Evolutionary conservation across 768 basidiomycete species (phyloP), one percentile per base, ranked within the genome.

Genomic region (Agaricus blazei): DNA sequence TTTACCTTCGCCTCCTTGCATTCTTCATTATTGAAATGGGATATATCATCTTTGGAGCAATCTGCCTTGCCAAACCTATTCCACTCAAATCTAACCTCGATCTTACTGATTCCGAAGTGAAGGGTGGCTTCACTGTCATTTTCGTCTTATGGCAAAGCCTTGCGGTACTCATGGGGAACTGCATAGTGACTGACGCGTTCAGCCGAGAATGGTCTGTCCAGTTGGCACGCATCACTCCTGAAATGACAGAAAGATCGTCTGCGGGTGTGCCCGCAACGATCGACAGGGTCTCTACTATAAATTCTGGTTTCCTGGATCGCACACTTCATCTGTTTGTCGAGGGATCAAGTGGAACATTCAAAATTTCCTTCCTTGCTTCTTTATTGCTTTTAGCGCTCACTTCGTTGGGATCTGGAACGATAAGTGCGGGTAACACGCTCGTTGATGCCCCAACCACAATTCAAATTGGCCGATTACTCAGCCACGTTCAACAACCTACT

Each of bases 121-220:
- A 47, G 23, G 44, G 52, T n/a, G 52, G 52, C 43, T 53, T 53
- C 52, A 53, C 52, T 3, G 52, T 47, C 52, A 53, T 53, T 15
- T 53, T 53, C 45, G 47, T 53, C 43, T 4, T 53, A 12, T 53
- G 52, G 43, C 52, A 47, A n/a, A 38, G 23, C n/a, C 12, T 53
- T 15, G 52, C 52, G 7, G 28, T 53, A 34, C 37, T 47, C 19
- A 44, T 44, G 37, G 52, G 52, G 2, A 34, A 36, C 15, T 26
- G 40, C 15, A 45, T 53, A 23, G 40, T 49, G 29, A 41, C 47
- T 34, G 54, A 55, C 43, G 54, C 54, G 5, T 55, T 55, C 47
- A 55, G 54, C n/a, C 26, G 54, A 49, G 54, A 55, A 23, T 55
- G 54, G 54, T 55, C 54, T 4, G 54, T 49, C 24, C 54, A 49